Percentiles rank a stretch among this genome's conserved stretches.
Evolutionary conservation across 2,329 filamentous ascomycete genomes (phyloP).

Genomic region (Aureobasidium sp.): DNA sequence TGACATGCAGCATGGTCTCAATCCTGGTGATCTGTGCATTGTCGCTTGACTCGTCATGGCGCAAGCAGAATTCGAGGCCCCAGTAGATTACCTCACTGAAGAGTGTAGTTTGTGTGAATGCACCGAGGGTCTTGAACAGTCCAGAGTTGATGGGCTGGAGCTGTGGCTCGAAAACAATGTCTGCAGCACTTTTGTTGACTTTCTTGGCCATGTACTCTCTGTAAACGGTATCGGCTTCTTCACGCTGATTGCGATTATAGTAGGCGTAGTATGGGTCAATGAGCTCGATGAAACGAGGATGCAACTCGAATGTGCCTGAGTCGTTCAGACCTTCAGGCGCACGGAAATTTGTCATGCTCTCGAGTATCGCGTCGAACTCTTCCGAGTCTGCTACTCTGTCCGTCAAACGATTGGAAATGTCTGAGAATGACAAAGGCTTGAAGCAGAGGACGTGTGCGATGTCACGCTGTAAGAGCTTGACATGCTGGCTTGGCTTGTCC

Average conservation of each 20-base stretch:
- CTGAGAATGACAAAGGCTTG: slow-evolving; percentile 90
- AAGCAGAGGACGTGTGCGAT: slow-evolving; percentile 93
- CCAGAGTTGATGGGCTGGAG: slow-evolving; percentile 69
- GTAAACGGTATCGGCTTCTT: slow-evolving; percentile 88
- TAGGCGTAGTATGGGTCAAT: slow-evolving; percentile 95
- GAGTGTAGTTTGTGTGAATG: slow-evolving; percentile 74
- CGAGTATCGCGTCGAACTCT: slow-evolving; percentile 75
- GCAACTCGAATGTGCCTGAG: slow-evolving; percentile 88
- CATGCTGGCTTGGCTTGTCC: slow-evolving; percentile 52
- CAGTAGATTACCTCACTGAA: slow-evolving; percentile 91
- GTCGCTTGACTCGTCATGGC: slow-evolving; percentile 60
- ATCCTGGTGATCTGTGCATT: slow-evolving; percentile 73
- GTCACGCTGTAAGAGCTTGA: slow-evolving; percentile 67
- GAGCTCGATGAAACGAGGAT: slow-evolving; percentile 74
- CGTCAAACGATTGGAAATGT: slow-evolving; percentile 76
- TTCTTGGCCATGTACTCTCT: slow-evolving; percentile 81
- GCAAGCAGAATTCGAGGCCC: slow-evolving; percentile 72
- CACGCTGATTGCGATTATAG: slow-evolving; percentile 93
- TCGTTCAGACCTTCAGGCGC: slow-evolving; percentile 86
- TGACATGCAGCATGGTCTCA: slow-evolving; percentile 85
- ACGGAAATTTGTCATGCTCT: slow-evolving; percentile 83
- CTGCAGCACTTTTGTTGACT: slow-evolving; percentile 69
- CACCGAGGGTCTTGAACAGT: slow-evolving; percentile 66
- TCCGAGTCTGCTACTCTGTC: slow-evolving; percentile 87
- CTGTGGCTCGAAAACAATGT: slow-evolving; percentile 87